A percentile compares a stretch with the other conserved stretches of the same genome.
Conservation (phyloP, 2,329 filamentous ascomycete genomes). For the Talaromyces sp. region DNA sequence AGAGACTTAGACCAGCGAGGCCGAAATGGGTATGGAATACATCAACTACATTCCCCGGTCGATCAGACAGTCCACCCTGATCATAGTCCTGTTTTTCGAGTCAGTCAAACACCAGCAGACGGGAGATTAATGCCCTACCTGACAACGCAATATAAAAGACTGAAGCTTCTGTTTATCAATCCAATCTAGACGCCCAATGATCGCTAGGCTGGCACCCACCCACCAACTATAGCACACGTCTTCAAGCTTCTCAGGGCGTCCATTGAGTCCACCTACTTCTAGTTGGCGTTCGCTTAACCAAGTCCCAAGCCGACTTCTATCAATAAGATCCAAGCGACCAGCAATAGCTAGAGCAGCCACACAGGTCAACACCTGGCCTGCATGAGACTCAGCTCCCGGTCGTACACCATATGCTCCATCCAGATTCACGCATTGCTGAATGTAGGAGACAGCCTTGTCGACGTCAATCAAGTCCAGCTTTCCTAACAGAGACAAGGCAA, state of each 20-base stretch:
- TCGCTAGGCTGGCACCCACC: slow-evolving; percentile 86
- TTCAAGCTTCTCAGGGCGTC: slow-evolving; percentile 88
- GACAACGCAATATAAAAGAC: slow-evolving; percentile 77
- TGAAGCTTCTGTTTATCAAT: slow-evolving; percentile 78
- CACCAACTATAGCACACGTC: slow-evolving; percentile 99
- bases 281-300: slow-evolving; percentile 95
- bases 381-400: slow-evolving; percentile 88
- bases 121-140: slow-evolving; percentile 44
- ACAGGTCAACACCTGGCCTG: slow-evolving; percentile 94
- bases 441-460: slow-evolving; percentile 70
- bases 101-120: slow-evolving; percentile 12
- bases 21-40: slow-evolving; percentile 95
- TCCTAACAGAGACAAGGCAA: slow-evolving; percentile 77
- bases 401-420: slow-evolving; percentile 89
- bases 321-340: slow-evolving; percentile 71
- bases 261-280: slow-evolving; percentile 82
- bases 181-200: slow-evolving; percentile 86
- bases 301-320: slow-evolving; percentile 72
- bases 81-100: slow-evolving; percentile 59
- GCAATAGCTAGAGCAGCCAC: slow-evolving; percentile 81
- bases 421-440: slow-evolving; percentile 81
- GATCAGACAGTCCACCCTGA: slow-evolving; percentile 78
- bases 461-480: slow-evolving; percentile 71
- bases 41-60: slow-evolving; percentile 91
- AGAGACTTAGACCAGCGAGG: slow-evolving; percentile 76